Evolutionary conservation across 1,284 basidiomycete species (phyloP).

Genomic region (Ustilago lituana): DNA sequence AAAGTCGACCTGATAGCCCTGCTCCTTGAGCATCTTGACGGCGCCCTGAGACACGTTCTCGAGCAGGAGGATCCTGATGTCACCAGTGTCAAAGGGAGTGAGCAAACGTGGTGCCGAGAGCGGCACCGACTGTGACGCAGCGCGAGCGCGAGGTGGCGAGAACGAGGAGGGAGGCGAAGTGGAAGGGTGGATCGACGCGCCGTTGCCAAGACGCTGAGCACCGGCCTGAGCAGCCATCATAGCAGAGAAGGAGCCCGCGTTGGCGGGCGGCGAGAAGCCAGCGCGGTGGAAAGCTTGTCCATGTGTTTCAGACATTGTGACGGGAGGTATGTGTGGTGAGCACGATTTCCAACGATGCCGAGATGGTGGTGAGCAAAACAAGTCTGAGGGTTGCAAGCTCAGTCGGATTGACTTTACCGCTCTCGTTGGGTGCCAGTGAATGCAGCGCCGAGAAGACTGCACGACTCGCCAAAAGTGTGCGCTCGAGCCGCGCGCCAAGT

Average conservation of each 20-base stretch:
- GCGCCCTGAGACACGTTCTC: conserved; percentile 97
- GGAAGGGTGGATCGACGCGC: conserved; percentile 32
- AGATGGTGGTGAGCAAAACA: conserved; percentile 15
- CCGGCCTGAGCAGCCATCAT: conserved; percentile 59
- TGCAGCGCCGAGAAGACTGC: background rate
- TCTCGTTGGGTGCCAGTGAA: background rate
- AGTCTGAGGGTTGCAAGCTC: background rate
- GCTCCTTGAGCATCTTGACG: conserved; percentile 79
- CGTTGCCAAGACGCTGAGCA: conserved; percentile 39
- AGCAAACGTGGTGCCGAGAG: conserved; percentile 55
- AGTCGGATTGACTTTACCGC: background rate
- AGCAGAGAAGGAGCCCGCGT: conserved; percentile 55
- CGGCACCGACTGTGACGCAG: conserved; percentile 41
- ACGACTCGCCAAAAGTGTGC: background rate
- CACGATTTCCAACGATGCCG: conserved; percentile 7
- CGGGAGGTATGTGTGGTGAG: background rate
- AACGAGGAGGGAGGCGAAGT: conserved; percentile 39
- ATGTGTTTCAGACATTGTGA: conserved; percentile 43
- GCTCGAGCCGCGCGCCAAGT: conserved; percentile 21
- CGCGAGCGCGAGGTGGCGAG: conserved; percentile 43
- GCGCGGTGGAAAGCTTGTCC: conserved; percentile 58
- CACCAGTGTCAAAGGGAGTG: conserved; percentile 63
- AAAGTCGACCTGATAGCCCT: conserved; percentile 95
- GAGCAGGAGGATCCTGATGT: conserved; percentile 77
- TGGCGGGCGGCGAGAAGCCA: conserved; percentile 58